Evolutionary conservation across 495 filamentous ascomycete species (phyloP).

Genomic region (Sordaria brevicollis): DNA sequence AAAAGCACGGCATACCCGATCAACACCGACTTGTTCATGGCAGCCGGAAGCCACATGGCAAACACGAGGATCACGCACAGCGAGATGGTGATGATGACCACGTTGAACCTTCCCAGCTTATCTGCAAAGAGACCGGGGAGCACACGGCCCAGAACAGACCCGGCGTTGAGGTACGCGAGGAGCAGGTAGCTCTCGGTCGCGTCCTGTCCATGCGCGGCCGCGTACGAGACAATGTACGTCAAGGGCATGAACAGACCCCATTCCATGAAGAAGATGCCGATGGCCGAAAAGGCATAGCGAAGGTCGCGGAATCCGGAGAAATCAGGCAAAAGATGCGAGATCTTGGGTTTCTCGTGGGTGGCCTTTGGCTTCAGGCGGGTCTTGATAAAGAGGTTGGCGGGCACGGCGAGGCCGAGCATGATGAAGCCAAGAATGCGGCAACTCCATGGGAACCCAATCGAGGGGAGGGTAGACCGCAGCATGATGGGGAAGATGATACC

Average conservation of each 20-base stretch:
- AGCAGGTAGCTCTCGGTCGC: conserved; percentile 51
- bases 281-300: conserved; percentile 42
- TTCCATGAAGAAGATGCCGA: conserved; percentile 47
- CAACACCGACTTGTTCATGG: conserved; percentile 46
- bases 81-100: conserved; percentile 42
- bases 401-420: conserved; percentile 39
- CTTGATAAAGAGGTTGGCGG: conserved; percentile 44
- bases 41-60: conserved; percentile 72
- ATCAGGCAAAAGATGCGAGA: conserved; percentile 34
- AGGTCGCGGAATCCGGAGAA: conserved; percentile 44
- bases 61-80: conserved; percentile 61
- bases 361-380: conserved; percentile 37
- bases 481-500: conserved; percentile 52
- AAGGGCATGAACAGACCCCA: conserved; percentile 38
- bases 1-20: conserved; percentile 68
- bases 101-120: conserved; percentile 42
- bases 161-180: conserved; percentile 47
- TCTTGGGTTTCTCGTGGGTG: conserved; percentile 13
- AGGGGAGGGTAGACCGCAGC: conserved; percentile 36
- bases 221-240: conserved; percentile 44
- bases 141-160: conserved; percentile 56
- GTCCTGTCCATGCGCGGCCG: conserved; percentile 35
- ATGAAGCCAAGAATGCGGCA: conserved; percentile 51
- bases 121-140: conserved; percentile 62
- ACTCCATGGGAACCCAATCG: conserved; percentile 47